phyloP scores from a whole-genome alignment of 768 basidiomycete species.

The Lyophyllum decastes region DNA sequence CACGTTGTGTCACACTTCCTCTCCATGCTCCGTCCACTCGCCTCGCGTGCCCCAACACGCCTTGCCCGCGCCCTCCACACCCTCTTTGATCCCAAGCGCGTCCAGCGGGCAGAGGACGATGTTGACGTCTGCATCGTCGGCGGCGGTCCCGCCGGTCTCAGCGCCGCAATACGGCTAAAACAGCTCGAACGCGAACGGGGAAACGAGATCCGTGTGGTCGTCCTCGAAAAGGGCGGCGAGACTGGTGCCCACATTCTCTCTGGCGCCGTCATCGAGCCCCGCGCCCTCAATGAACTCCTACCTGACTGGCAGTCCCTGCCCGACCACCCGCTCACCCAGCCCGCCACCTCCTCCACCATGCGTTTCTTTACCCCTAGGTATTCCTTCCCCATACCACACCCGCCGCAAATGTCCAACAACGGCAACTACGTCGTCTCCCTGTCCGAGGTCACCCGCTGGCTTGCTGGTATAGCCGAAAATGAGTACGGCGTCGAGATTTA shows the following conservation, averaged over 20 bases:
- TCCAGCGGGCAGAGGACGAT: slow-evolving; percentile 86
- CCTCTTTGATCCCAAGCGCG: slow-evolving; percentile 53
- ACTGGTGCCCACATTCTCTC: slow-evolving; percentile 94
- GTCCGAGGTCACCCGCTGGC: slow-evolving; percentile 87
- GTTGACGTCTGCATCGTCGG: slow-evolving; percentile 98
- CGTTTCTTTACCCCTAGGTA: slow-evolving; percentile 72
- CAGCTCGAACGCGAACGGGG: slow-evolving; percentile 84
- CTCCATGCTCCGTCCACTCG: slow-evolving; percentile 16
- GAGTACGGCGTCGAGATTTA: slow-evolving; percentile 90
- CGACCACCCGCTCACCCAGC: slow-evolving; percentile 79
- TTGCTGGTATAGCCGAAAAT: slow-evolving; percentile 79
- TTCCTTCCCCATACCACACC: slow-evolving; percentile 87
- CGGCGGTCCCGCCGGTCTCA: slow-evolving; percentile 92
- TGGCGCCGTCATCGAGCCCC: slow-evolving; percentile 93
- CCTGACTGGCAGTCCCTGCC: slow-evolving; percentile 73
- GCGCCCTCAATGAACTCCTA: slow-evolving; percentile 86
- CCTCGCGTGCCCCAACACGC: not conserved
- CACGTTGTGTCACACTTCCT: not conserved
- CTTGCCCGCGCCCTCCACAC: slow-evolving; percentile 16
- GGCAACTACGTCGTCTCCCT: slow-evolving; percentile 93
- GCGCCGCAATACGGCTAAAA: slow-evolving; percentile 94
- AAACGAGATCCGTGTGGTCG: slow-evolving; percentile 84
- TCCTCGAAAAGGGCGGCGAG: slow-evolving; percentile 94
- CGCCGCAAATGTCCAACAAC: slow-evolving; percentile 94
- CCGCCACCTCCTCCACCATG: slow-evolving; percentile 81